Base-by-base conservation (phyloP, 176 grass and related monocot genomes). In the Bonia amplexicaulis region DNA sequence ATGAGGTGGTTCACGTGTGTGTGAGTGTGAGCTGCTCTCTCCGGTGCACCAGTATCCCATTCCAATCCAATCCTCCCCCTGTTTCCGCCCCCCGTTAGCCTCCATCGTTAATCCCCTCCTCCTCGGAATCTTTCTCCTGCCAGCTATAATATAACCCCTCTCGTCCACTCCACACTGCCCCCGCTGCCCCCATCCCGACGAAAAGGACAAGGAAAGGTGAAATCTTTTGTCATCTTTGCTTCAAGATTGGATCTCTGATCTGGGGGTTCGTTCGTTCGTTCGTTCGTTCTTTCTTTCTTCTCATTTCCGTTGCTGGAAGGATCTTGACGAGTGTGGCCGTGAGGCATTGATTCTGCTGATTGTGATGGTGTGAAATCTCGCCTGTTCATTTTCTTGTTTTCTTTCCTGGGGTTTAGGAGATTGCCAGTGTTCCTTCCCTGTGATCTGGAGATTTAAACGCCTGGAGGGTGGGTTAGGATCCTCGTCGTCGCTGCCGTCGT, bases 31-130 rank as follows among this genome's bases (percentile, higher is more conserved):
- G 26, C 61, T 35, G 26, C 61, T 35, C 33, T 35, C 33, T 35
- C 5, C 35, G 35, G 35, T 37, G 4, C 35, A 37, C 35, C 1
- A 7, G 12, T 15, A 8, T 14, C 5, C 2, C 20, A 33, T 29
- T 19, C n/a, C 77, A n/a, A 27, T 52, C 10, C 13, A 9, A 4
- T 22, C 29, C 64, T 77, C 33, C 61, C 35, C 82, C 69, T 82
- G 83, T 80, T 90, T 90, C 48, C 82, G 91, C 82, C 92, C 85
- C 82, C 72, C 8, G 92, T 72, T 63, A 83, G 35, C 35, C 51
- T 73, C 74, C 73, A 45, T 73, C 67, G 45, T 58, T 23, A 66
- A 49, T 26, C 72, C 47, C 44, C 66, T 41, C 47, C 54, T 53
- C 64, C 64, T 37, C 45, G 77, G 78, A 87, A 83, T 79, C 66